phyloP scores from a whole-genome alignment of 75 land plant species.

The Sequoiadendron giganteum region DNA sequence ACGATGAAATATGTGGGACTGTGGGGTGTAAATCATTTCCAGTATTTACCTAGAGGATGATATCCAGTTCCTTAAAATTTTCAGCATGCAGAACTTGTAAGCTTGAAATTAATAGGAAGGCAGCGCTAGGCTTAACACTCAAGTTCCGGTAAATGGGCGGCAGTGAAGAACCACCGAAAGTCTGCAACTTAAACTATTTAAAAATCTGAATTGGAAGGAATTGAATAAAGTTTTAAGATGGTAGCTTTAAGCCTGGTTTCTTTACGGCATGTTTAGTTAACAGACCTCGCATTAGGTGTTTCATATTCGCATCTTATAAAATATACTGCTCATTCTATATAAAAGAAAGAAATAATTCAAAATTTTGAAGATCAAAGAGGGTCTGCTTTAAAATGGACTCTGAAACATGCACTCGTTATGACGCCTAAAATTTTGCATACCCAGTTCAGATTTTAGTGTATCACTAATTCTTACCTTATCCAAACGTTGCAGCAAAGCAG shows the following conservation, averaged over 20 bases:
- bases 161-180: not conserved
- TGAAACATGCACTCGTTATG: not conserved
- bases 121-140: not conserved
- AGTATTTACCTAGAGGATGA: not conserved
- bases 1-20: not conserved
- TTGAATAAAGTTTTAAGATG: not conserved
- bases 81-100: too few species aligned
- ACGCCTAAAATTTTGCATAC: not conserved
- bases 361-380: not conserved
- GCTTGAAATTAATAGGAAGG: not conserved
- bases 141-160: not conserved
- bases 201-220: not conserved
- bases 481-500: constrained; percentile 68
- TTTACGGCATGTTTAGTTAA: not conserved
- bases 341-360: not conserved
- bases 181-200: not conserved
- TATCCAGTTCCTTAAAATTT: not conserved
- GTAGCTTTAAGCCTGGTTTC: not conserved
- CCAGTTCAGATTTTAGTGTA: not conserved
- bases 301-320: not conserved
- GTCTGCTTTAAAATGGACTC: not conserved
- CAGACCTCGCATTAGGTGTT: not conserved
- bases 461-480: constrained; percentile 46
- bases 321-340: not conserved
- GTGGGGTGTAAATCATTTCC: not conserved